phyloP scores from a whole-genome alignment of 306 rosid species.

The Casuarina glauca region DNA sequence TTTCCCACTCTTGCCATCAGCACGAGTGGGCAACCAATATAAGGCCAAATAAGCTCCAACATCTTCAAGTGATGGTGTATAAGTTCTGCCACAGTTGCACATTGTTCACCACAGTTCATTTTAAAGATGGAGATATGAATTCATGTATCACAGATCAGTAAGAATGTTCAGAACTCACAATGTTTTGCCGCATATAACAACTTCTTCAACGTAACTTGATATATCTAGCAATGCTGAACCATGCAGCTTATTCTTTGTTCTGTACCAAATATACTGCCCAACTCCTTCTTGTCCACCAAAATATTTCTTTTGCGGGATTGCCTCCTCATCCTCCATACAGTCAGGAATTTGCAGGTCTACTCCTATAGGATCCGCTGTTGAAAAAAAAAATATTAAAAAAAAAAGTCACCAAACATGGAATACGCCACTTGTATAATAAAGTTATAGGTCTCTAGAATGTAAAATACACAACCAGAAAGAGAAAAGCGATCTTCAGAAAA shows the following conservation, averaged over 20 bases:
- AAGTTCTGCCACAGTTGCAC: conserved; percentile 51
- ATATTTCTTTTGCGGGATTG: conserved; percentile 58
- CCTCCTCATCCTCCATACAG: conserved; percentile 59
- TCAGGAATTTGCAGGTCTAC: conserved; percentile 72
- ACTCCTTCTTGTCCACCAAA: conserved; percentile 92
- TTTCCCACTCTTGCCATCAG: conserved; percentile 70
- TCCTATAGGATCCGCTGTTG: conserved; percentile 80
- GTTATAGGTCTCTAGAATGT: background rate
- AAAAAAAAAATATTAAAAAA: background rate
- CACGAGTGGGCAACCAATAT: conserved; percentile 86
- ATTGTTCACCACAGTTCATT: conserved; percentile 24
- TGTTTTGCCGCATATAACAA: conserved; percentile 55
- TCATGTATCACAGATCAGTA: conserved; percentile 23
- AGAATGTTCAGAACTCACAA: conserved; percentile 53
- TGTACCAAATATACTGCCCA: conserved; percentile 85
- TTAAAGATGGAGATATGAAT: conserved; percentile 15
- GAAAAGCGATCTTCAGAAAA: background rate
- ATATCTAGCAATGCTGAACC: conserved; percentile 61
- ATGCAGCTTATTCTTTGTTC: conserved; percentile 58
- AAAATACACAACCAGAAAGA: background rate
- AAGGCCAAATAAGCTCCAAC: conserved; percentile 80
- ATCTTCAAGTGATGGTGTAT: conserved; percentile 74
- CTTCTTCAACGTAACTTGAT: conserved; percentile 54
- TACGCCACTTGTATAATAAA: background rate
- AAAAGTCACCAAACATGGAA: background rate